Evolutionary conservation across 257 asterid species (phyloP), one percentile per base, ranked within the genome.

Genomic region (Petunia secreta): DNA sequence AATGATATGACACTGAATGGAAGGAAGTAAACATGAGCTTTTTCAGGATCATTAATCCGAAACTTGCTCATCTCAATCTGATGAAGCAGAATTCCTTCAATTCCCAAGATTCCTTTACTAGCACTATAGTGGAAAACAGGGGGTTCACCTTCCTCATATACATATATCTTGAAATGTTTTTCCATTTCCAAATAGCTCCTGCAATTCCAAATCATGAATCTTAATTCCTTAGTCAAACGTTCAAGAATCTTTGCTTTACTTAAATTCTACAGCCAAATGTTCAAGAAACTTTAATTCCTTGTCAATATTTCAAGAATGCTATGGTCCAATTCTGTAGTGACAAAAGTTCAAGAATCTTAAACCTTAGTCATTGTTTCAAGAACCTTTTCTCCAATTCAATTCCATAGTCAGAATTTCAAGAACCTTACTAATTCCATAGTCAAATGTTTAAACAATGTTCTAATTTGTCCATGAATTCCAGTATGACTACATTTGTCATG

Each of bases 121-220:
- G 71, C 75, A 87, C 88, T 81, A 87, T 90, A 90, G 77, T 90
- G 94, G 74, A 83, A 90, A 0, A 90, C 59, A 0, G 94, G 94
- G 2, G 91, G 94, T 1, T 90, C 94, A 52, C 94, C 94, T 8
- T 90, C 94, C 59, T 87, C 90, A 78, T 90, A 90, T 14, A 86
- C 59, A 77, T 87, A 90, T 63, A 90, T 85, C 86, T 83, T 89
- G 11, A 90, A 85, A 75, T 38, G 4, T 25, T 82, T 90, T 88
- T 90, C 94, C 92, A 90, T 90, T 81, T 90, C 92, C 85, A 90
- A 67, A 87, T 89, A 90, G 87, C 94, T 90, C 79, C 94, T 90
- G 84, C 40, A 68, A 55, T 75, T 9, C 67, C 68, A 69, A 39
- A 63, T 9, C 48, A 78, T 60, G 58, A 13, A 39, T 50, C 59